Percentiles rank a stretch among this genome's conserved stretches.
phyloP scores from a whole-genome alignment of 2,329 filamentous ascomycete species.

The Apiospora kogelbergensis region DNA sequence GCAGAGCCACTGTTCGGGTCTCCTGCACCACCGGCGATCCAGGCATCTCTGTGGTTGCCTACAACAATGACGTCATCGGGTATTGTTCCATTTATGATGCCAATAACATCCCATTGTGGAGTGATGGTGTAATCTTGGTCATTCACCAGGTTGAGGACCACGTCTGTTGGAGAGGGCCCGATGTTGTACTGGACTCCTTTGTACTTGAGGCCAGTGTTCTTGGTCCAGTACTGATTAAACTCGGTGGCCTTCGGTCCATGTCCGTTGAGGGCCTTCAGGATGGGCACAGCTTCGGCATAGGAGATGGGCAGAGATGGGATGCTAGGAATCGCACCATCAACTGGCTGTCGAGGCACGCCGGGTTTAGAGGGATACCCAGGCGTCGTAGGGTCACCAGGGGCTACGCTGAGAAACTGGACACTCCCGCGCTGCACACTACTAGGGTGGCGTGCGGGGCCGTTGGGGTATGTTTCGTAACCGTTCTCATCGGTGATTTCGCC shows the following conservation, averaged over 20 bases:
- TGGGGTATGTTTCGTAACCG: slow-evolving; percentile 75
- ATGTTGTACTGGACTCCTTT: slow-evolving; percentile 84
- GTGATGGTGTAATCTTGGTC: slow-evolving; percentile 81
- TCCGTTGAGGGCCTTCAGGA: slow-evolving; percentile 88
- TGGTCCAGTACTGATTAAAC: slow-evolving; percentile 70
- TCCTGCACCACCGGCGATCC: slow-evolving; percentile 79
- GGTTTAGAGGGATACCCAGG: slow-evolving; percentile 93
- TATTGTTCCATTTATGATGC: slow-evolving; percentile 84
- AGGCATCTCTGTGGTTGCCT: slow-evolving; percentile 91
- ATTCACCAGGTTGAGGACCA: slow-evolving; percentile 74
- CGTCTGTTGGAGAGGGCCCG: slow-evolving; percentile 72
- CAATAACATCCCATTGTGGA: slow-evolving; percentile 88
- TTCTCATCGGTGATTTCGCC: slow-evolving; percentile 78
- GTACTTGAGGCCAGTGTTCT: slow-evolving; percentile 70
- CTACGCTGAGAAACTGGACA: slow-evolving; percentile 73
- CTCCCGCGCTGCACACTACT: slow-evolving; percentile 90
- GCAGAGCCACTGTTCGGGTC: slow-evolving; percentile 85
- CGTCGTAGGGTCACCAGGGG: slow-evolving; percentile 79
- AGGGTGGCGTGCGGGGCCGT: slow-evolving; percentile 83
- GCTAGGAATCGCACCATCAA: slow-evolving; percentile 68
- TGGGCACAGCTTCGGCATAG: slow-evolving; percentile 79
- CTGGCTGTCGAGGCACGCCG: slow-evolving; percentile 73
- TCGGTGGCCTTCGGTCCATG: slow-evolving; percentile 77
- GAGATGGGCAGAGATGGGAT: slow-evolving; percentile 94
- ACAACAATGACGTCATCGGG: slow-evolving; percentile 83